Conservation (phyloP, 2,329 filamentous ascomycete genomes). For the Diplodia corticola region DNA sequence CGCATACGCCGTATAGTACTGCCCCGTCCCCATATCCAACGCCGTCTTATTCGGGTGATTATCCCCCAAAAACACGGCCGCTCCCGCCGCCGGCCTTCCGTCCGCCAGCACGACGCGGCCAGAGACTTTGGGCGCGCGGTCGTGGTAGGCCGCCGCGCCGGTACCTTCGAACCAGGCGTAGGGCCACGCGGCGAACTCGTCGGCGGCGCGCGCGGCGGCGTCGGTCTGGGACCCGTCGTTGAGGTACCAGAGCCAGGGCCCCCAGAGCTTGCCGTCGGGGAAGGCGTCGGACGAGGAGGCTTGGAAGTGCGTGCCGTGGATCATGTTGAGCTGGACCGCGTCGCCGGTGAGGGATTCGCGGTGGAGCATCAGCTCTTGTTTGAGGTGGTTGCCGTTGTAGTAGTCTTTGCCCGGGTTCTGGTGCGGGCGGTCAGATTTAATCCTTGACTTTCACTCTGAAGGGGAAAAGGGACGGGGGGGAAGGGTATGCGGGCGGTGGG, state of each 20-base stretch:
- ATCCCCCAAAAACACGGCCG: slow-evolving; percentile 54
- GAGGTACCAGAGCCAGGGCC: slow-evolving; percentile 44
- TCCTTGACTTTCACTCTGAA: too few species aligned
- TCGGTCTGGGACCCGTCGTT: slow-evolving; percentile 52
- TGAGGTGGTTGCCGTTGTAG: slow-evolving; percentile 53
- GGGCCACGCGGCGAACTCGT: slow-evolving; percentile 50
- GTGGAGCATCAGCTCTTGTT: slow-evolving; percentile 55
- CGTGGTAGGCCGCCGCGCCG: slow-evolving; percentile 49
- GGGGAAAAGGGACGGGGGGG: too few species aligned
- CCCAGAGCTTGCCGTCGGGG: slow-evolving; percentile 41
- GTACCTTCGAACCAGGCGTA: slow-evolving; percentile 52
- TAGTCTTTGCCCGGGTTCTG: slow-evolving; percentile 23
- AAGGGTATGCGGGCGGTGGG: too few species aligned
- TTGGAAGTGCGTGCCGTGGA: slow-evolving; percentile 54
- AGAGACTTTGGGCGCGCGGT: slow-evolving; percentile 47
- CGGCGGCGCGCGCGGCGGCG: slow-evolving; percentile 40
- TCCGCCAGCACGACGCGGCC: slow-evolving; percentile 50
- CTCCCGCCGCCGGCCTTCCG: slow-evolving; percentile 50
- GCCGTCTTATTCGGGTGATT: slow-evolving; percentile 47
- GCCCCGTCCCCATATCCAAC: slow-evolving; percentile 50
- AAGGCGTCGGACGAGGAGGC: slow-evolving; percentile 43
- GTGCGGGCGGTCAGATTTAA: not conserved
- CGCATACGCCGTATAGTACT: slow-evolving; percentile 52
- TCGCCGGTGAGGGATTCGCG: slow-evolving; percentile 54
- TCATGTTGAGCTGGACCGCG: slow-evolving; percentile 56